A percentile compares a stretch with the other conserved stretches of the same genome.
Evolutionary conservation across 306 rosid genomes (phyloP).

Genomic region (cucumber (Cucumis sativus)): DNA sequence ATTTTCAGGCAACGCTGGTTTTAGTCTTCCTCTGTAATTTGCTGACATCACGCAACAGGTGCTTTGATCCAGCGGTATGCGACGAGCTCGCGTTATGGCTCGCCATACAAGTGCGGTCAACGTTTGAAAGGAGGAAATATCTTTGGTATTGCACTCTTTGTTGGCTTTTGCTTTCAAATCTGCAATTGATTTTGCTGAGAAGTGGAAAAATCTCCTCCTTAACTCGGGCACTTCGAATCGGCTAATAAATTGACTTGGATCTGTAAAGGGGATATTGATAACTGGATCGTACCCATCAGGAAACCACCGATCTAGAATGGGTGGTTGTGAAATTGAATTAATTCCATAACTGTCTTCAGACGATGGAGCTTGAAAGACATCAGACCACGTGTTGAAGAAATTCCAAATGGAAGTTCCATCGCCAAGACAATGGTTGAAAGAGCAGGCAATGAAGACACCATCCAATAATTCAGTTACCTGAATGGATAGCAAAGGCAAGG

Average conservation of each 20-base stretch:
- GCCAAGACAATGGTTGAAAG: constrained; percentile 32
- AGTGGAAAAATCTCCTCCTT: constrained; percentile 44
- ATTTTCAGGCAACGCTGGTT: constrained; percentile 21
- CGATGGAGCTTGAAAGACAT: constrained; percentile 24
- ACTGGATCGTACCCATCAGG: constrained; percentile 25
- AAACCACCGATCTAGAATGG: constrained; percentile 36
- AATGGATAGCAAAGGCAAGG: constrained; percentile 31
- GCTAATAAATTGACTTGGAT: constrained; percentile 23
- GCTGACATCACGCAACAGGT: constrained; percentile 2
- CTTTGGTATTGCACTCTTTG: constrained; percentile 15
- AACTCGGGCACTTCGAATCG: constrained; percentile 28
- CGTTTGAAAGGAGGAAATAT: constrained; percentile 50
- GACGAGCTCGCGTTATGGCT: not conserved
- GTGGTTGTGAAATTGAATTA: constrained; percentile 15
- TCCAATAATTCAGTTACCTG: constrained; percentile 46
- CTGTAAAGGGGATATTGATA: constrained; percentile 33
- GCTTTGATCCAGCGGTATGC: not conserved
- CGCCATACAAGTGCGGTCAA: constrained; percentile 45
- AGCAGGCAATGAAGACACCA: constrained; percentile 55
- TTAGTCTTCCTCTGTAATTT: constrained; percentile 31
- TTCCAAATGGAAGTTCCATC: constrained; percentile 43
- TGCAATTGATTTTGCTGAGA: constrained; percentile 31
- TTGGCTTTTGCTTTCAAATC: constrained; percentile 51
- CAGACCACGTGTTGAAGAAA: constrained; percentile 46
- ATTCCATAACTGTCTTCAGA: not conserved